These are phyloP conservation scores for Macadamia integrifolia DNA, from an alignment of 164 flowering plant genomes.

Conservation along the genomic window DNA sequence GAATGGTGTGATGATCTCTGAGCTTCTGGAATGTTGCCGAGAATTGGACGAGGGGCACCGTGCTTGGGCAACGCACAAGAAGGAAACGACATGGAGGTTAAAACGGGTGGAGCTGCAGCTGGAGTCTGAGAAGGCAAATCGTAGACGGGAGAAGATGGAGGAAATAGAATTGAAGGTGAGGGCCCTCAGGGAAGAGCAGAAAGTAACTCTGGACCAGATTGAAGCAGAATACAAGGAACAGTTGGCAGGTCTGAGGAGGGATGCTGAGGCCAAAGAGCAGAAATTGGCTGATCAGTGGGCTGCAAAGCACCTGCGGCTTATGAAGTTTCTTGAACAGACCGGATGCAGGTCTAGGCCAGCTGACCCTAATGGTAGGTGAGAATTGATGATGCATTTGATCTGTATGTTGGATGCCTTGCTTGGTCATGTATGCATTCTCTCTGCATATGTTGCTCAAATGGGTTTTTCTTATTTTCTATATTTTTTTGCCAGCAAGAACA, in stretches of 20 bases:
- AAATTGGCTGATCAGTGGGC: slow-evolving; percentile 79
- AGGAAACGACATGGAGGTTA: slow-evolving; percentile 90
- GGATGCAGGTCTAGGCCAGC: slow-evolving; percentile 41
- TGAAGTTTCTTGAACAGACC: slow-evolving; percentile 64
- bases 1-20: slow-evolving; percentile 36
- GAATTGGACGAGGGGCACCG: slow-evolving; percentile 87
- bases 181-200: slow-evolving; percentile 72
- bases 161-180: slow-evolving; percentile 71
- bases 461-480: no score
- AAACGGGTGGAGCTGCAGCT: slow-evolving; percentile 78
- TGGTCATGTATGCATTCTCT: no score
- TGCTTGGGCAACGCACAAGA: slow-evolving; percentile 76
- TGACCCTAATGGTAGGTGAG: slow-evolving; percentile 43
- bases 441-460: no score
- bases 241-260: slow-evolving; percentile 56
- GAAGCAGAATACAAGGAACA: slow-evolving; percentile 85
- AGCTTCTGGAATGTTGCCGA: slow-evolving; percentile 68
- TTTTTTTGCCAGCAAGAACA: no score
- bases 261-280: slow-evolving; percentile 85
- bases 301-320: slow-evolving; percentile 54
- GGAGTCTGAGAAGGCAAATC: slow-evolving; percentile 76
- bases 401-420: no score
- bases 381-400: no score
- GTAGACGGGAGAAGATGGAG: slow-evolving; percentile 76
- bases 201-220: slow-evolving; percentile 48